Percentiles rank a stretch among this genome's conserved stretches.
Evolutionary conservation across 2,329 filamentous ascomycete species (phyloP).

Genomic region (Decorospora gaudefroyi): DNA sequence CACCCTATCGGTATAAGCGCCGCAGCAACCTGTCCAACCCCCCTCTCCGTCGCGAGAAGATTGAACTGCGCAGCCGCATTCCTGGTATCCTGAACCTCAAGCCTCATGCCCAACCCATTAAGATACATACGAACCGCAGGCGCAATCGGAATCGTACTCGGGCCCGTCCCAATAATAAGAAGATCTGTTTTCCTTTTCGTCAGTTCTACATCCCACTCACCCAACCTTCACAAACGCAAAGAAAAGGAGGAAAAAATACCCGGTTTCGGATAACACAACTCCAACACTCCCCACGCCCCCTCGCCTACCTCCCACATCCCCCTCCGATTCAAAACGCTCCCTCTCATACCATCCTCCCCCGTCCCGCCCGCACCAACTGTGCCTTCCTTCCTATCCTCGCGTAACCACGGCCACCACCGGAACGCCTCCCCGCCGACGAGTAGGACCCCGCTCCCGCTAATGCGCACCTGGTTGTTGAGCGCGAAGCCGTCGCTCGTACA

Average conservation of each 20-base stretch:
- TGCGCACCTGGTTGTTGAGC: conserved; percentile 76
- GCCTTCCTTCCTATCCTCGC: conserved; percentile 43
- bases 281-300: conserved; percentile 74
- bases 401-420: conserved; percentile 80
- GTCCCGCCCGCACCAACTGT: conserved; percentile 21
- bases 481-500: conserved; percentile 84
- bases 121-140: conserved; percentile 73
- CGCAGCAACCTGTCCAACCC: conserved; percentile 81
- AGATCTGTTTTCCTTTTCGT: conserved; percentile 64
- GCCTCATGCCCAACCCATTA: conserved; percentile 75
- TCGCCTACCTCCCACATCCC: conserved; percentile 79
- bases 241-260: conserved; percentile 60
- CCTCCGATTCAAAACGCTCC: conserved; percentile 69
- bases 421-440: conserved; percentile 88
- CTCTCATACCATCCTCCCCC: conserved; percentile 45
- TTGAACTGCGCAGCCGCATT: conserved; percentile 97
- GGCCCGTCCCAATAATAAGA: conserved; percentile 84
- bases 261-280: conserved; percentile 83
- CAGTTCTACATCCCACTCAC: conserved; percentile 8
- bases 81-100: conserved; percentile 88
- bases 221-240: not conserved
- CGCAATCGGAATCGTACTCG: conserved; percentile 73
- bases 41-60: conserved; percentile 88
- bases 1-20: conserved; percentile 86
- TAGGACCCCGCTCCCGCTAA: conserved; percentile 71